Evolutionary conservation across 208 protist species (phyloP), one percentile per base, ranked within the genome.

Genomic region (Leishmania braziliensis): DNA sequence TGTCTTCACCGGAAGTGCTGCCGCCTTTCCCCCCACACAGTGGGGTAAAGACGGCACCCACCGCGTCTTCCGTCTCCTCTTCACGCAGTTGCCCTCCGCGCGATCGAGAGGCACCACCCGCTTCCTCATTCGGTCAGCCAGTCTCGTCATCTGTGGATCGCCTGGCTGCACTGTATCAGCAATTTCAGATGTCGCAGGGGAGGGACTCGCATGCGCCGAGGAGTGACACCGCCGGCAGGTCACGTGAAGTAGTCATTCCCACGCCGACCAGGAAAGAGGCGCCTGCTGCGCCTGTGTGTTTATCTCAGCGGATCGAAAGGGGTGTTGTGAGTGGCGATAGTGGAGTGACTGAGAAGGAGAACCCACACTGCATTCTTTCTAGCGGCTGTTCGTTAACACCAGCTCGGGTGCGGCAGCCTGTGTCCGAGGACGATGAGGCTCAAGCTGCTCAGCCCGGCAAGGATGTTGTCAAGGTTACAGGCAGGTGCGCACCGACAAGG

Each of bases 101-200:
- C 10, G 68, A n/a, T n/a, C 39, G 43, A 43, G 68, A 50, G 36
- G 23, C n/a, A 2, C 23, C 68, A 72, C 43, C 43, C 20, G 33
- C 43, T 23, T 72, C 43, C 18, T 72, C 68, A 16, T 72, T 51
- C 6, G 51, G 10, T 76, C 72, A 76, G 51, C 51, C 72, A 33
- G 53, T 39, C n/a, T 29, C 72, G 16, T 75, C 80, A 5, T 80
- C 80, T 0, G 58, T 76, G 9, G 80, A 85, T 51, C 82, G 82
- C 9, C 71, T 85, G 29, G 72, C 75, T 36, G 77, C 82, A 5
- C 63, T 85, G 12, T 85, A 78, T 48, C 75, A 73, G n/a, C 82
- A 81, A 29, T 85, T 75, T 46, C 76, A 81, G 23, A 48, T 66
- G 8, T 50, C 81, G 20, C 71, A 75, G 71, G 50, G 4, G 29